phyloP scores from a whole-genome alignment of 2,329 filamentous ascomycete species.

The Phialophora chinensis region DNA sequence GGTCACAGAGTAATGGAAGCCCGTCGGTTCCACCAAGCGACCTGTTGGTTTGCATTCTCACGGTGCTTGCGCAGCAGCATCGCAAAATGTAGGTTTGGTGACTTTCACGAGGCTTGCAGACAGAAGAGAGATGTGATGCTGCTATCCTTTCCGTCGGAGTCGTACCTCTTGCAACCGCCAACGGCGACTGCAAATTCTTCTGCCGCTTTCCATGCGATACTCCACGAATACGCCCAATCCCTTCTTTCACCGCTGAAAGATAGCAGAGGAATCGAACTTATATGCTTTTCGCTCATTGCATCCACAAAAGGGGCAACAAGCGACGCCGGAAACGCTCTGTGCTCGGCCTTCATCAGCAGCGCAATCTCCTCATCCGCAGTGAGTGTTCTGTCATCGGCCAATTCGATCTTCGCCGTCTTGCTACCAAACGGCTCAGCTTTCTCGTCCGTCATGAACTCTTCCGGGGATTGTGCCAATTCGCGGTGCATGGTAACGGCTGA shows the following conservation, averaged over 20 bases:
- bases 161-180: conserved; percentile 26
- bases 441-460: conserved; percentile 58
- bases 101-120: conserved; percentile 4
- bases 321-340: conserved; percentile 14
- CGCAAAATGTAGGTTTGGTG: not conserved
- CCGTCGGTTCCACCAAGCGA: not conserved
- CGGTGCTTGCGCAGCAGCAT: not conserved
- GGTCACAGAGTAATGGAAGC: not conserved
- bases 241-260: conserved; percentile 27
- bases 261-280: conserved; percentile 23
- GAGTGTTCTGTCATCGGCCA: conserved; percentile 20
- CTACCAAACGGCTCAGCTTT: conserved; percentile 1
- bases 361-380: conserved; percentile 34
- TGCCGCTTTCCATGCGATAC: conserved; percentile 23
- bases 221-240: conserved; percentile 13
- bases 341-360: conserved; percentile 29
- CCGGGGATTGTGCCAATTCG: conserved; percentile 74
- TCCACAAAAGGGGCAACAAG: conserved; percentile 28
- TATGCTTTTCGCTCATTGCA: not conserved
- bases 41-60: not conserved
- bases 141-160: conserved; percentile 6
- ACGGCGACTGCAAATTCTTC: conserved; percentile 31
- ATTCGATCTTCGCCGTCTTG: not conserved
- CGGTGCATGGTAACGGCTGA: conserved; percentile 75
- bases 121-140: conserved; percentile 31